These are phyloP conservation scores for Fusarium acutatum DNA, from an alignment of 2,329 filamentous ascomycete genomes.

Conservation along the genomic window DNA sequence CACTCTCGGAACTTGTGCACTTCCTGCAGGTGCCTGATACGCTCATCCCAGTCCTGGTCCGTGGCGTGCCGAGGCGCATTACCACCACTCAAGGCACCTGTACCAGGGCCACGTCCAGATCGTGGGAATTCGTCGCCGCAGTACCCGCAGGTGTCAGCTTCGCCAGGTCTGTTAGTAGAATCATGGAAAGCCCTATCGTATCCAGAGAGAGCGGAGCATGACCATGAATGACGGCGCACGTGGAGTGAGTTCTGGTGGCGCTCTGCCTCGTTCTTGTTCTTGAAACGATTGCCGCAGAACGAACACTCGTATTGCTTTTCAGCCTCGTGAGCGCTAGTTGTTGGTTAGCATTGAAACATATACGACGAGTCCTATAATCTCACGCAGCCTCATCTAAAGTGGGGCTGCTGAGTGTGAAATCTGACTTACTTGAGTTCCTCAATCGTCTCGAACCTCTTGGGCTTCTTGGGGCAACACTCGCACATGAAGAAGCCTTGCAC, in stretches of 20 bases:
- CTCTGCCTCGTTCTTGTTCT: constrained; percentile 98
- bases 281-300: constrained; percentile 95
- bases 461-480: constrained; percentile 36
- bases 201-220: constrained; percentile 83
- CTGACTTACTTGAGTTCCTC: constrained; percentile 71
- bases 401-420: neutral
- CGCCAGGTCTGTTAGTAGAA: constrained; percentile 71
- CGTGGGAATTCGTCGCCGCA: constrained; percentile 88
- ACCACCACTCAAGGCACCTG: constrained; percentile 45
- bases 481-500: constrained; percentile 55
- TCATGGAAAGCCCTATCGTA: constrained; percentile 88
- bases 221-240: constrained; percentile 93
- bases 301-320: constrained; percentile 97
- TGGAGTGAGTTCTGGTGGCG: constrained; percentile 96
- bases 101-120: constrained; percentile 53
- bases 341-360: constrained; percentile 35
- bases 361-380: neutral
- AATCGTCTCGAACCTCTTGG: constrained; percentile 33
- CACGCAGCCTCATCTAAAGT: constrained; percentile 2
- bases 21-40: constrained; percentile 86
- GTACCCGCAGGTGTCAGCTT: constrained; percentile 88
- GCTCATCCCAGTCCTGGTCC: constrained; percentile 86
- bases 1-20: constrained; percentile 98
- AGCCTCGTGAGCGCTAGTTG: constrained; percentile 79
- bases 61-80: constrained; percentile 62